Evolutionary conservation across 306 rosid genomes (phyloP), one percentile per base, ranked within the genome.

Genomic region (Fragaria ananassa): DNA sequence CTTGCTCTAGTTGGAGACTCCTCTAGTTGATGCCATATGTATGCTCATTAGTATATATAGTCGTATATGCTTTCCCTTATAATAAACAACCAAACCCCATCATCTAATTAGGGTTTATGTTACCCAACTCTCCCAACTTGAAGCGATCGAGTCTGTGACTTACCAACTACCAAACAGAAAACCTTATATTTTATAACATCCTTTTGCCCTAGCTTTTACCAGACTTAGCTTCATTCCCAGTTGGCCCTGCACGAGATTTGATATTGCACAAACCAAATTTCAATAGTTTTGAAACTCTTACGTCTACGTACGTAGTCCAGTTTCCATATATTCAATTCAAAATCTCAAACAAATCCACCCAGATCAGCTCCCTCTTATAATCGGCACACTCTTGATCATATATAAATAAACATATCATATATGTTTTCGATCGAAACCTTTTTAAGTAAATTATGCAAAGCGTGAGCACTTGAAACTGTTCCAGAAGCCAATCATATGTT

Each of bases 161-260:
- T n/a, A 15, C 39, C 68, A 54, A 73, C 25, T 5, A 73, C 39
- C 65, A 35, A 53, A 35, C 50, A n/a, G 19, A 72, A n/a, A 71
- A 50, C 2, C 31, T 29, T 4, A 19, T 67, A 18, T 50, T 35
- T 29, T 47, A 34, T 31, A n/a, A 42, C 10, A 62, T 15, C 23
- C 21, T 35, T 17, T 46, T 29, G 44, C 58, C 74, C 23, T 70
- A 70, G 21, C 19, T 70, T 70, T 70, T 25, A 34, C 63, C 75
- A 15, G 4, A 5, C 4, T 19, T 50, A 6, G 12, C 75, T n/a
- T 18, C 1, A 17, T 27, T 15, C 31, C 5, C n/a, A 31, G 68
- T 35, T 67, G 35, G 51, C 61, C 10, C 49, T 35, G 51, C 51
- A 67, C 71, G 2, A 67, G 71, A 41, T 50, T 10, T 72, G 34